Evolutionary conservation across 495 filamentous ascomycete species (phyloP).

Genomic region (Aspergillus bertholletiae): DNA sequence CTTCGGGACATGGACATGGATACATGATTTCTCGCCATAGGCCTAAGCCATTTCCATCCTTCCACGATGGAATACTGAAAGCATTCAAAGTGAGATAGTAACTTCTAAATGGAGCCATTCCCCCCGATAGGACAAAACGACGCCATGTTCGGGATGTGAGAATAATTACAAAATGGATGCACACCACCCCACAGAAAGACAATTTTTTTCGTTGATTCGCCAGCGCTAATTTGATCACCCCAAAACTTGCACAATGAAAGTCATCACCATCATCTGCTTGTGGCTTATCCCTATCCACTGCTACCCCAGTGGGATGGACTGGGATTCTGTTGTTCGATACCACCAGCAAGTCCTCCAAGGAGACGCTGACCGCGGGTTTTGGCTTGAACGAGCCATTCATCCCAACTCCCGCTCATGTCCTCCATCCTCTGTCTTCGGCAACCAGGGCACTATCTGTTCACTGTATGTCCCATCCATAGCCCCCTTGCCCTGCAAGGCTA

Average conservation of each 20-base stretch:
- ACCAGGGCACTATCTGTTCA: slow-evolving; percentile 4
- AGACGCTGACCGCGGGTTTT: not conserved
- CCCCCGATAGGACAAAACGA: too few species aligned
- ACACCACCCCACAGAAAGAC: too few species aligned
- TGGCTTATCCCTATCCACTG: not conserved
- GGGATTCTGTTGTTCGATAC: not conserved
- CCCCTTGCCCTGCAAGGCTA: not conserved
- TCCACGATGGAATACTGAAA: too few species aligned
- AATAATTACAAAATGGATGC: too few species aligned
- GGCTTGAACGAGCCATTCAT: slow-evolving; percentile 6
- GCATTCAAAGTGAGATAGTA: too few species aligned
- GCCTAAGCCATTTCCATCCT: too few species aligned
- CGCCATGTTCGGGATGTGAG: too few species aligned
- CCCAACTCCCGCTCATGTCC: not conserved
- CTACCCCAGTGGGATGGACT: not conserved
- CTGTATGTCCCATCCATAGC: not conserved
- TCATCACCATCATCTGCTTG: not conserved
- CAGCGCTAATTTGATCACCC: too few species aligned
- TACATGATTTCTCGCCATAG: too few species aligned
- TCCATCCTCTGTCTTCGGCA: slow-evolving; percentile 4
- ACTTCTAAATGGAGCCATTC: too few species aligned
- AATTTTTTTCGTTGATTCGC: too few species aligned
- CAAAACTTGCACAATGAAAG: not conserved
- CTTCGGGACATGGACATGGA: too few species aligned
- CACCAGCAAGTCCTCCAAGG: slow-evolving; percentile 1